These are phyloP conservation scores for Leccinum pellstonianum DNA, from an alignment of 768 basidiomycete species.

Conservation along the genomic window DNA sequence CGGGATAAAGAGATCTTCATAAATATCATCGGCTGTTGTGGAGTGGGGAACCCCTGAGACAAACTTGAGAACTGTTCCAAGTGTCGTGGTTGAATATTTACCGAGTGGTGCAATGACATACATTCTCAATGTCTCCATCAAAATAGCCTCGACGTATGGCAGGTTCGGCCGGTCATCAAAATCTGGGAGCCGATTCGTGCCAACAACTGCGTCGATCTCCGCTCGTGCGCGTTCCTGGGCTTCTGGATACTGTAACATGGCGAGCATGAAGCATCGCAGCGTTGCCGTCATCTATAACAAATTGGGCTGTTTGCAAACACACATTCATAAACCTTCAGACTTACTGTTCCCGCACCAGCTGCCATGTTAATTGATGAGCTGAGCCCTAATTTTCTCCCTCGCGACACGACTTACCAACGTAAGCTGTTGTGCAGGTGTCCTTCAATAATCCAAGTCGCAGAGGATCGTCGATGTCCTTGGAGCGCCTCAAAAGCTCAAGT, in stretches of 20 bases:
- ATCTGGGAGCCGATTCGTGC: conserved; percentile 27
- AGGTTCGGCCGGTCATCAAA: conserved; percentile 24
- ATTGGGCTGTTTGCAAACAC: not conserved
- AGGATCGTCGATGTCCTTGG: conserved; percentile 3
- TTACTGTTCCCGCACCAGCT: not conserved
- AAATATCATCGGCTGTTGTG: conserved; percentile 21
- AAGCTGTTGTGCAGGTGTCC: conserved; percentile 13
- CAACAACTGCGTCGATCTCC: conserved; percentile 32
- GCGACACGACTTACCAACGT: conserved; percentile 16
- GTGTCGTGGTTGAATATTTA: conserved; percentile 7
- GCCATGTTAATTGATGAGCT: not conserved
- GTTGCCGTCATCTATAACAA: conserved; percentile 10
- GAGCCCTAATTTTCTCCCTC: not conserved
- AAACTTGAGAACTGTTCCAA: not conserved
- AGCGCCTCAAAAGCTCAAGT: conserved; percentile 6
- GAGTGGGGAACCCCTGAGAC: conserved; percentile 19
- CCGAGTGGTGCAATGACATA: conserved; percentile 29
- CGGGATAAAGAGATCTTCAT: conserved; percentile 22
- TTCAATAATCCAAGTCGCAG: conserved; percentile 13
- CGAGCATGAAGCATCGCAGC: conserved; percentile 29
- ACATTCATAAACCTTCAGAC: not conserved
- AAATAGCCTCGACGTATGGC: conserved; percentile 32
- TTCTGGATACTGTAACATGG: conserved; percentile 34
- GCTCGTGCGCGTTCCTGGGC: conserved; percentile 30
- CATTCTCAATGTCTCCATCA: conserved; percentile 33